Conservation (phyloP, 2,329 filamentous ascomycete species). For the Pyricularia grisea region DNA sequence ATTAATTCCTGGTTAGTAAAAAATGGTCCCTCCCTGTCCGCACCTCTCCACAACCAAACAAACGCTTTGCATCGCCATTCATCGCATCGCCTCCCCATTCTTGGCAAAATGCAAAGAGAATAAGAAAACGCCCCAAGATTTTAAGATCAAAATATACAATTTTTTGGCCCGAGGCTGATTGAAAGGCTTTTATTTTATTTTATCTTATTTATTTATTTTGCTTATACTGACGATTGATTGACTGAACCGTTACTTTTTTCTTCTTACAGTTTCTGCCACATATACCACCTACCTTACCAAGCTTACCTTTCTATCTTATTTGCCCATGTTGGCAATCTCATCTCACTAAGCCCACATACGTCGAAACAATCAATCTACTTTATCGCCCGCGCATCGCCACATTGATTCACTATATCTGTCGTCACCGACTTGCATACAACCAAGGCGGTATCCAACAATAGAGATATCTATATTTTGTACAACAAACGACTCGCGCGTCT, state of each 20-base stretch:
- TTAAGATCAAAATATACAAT: background rate
- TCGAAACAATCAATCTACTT: background rate
- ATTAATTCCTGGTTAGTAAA: background rate
- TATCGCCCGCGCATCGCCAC: background rate
- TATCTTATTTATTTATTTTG: no score
- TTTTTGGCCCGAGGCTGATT: background rate
- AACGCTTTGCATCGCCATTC: background rate
- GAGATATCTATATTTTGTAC: no score
- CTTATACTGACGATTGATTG: background rate
- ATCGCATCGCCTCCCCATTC: background rate
- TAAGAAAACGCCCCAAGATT: background rate
- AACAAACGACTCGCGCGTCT: background rate
- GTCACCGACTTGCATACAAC: background rate
- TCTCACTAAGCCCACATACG: background rate
- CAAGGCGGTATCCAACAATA: no score
- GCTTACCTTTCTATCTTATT: background rate
- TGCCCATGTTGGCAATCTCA: background rate
- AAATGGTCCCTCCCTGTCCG: background rate
- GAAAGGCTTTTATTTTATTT: no score
- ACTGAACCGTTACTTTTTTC: background rate
- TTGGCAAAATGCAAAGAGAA: background rate
- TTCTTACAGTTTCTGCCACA: background rate
- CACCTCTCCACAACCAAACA: background rate
- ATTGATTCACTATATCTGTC: background rate
- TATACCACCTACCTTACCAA: no score